Evolutionary conservation across 805 yeast genomes (phyloP).

Genomic region (Zygotorulaspora chibaensis): DNA sequence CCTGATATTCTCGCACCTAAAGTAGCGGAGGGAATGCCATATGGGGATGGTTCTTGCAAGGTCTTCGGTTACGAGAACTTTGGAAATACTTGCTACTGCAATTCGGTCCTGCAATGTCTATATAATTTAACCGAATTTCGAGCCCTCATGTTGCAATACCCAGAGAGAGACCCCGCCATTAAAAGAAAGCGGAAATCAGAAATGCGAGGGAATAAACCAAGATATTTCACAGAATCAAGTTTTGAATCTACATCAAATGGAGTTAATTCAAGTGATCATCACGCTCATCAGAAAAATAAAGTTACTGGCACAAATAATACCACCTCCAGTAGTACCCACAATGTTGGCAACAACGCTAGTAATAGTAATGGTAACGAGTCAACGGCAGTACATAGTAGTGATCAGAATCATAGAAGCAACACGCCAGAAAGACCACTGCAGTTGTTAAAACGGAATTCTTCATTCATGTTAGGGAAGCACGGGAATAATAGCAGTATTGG

Average conservation of each 20-base stretch:
- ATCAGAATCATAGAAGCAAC: conserved; percentile 3
- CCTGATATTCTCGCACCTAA: conserved; percentile 10
- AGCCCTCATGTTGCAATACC: conserved; percentile 46
- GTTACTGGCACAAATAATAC: background rate
- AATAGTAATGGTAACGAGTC: conserved; percentile 5
- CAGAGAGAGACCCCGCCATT: conserved; percentile 34
- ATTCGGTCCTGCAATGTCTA: conserved; percentile 84
- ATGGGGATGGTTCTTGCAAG: conserved; percentile 65
- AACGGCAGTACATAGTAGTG: conserved; percentile 9
- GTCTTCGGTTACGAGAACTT: conserved; percentile 80
- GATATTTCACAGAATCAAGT: conserved; percentile 30
- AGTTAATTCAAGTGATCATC: conserved; percentile 8
- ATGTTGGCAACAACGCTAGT: conserved; percentile 3
- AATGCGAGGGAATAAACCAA: conserved; percentile 40
- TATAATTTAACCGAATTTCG: conserved; percentile 73
- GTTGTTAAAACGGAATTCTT: conserved; percentile 8
- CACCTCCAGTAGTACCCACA: background rate
- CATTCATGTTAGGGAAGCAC: conserved; percentile 7
- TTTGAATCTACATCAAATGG: conserved; percentile 13
- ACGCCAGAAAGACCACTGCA: conserved; percentile 12
- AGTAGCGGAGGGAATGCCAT: conserved; percentile 37
- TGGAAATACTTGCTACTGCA: conserved; percentile 92
- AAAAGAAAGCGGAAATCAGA: conserved; percentile 38
- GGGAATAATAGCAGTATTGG: background rate
- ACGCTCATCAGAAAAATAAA: conserved; percentile 4